Conservation (phyloP, 495 filamentous ascomycete species). For the Penicillium odoratum region DNA sequence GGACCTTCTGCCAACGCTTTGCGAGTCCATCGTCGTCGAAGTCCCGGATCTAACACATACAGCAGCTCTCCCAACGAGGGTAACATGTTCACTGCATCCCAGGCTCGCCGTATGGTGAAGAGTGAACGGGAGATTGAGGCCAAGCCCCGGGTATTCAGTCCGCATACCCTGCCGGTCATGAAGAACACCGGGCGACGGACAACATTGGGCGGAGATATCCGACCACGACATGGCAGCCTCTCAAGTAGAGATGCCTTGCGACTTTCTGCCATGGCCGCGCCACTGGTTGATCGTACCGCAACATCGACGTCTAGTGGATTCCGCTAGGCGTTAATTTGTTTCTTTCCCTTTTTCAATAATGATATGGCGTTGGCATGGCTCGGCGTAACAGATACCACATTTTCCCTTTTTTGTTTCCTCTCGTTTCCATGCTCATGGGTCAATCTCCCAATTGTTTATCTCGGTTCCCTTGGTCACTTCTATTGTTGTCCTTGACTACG, state of each 20-base stretch:
- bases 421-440: neutral
- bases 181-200: conserved; percentile 56
- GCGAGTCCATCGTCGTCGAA: conserved; percentile 59
- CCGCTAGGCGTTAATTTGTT: conserved; percentile 17
- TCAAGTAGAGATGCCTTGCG: conserved; percentile 46
- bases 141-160: conserved; percentile 62
- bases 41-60: conserved; percentile 56
- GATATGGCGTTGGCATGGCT: conserved; percentile 24
- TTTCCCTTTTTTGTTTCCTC: conserved; percentile 13
- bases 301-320: conserved; percentile 19
- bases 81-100: conserved; percentile 65
- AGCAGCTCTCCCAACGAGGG: conserved; percentile 58
- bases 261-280: conserved; percentile 40
- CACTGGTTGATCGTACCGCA: conserved; percentile 20
- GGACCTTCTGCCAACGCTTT: conserved; percentile 31
- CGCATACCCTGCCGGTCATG: conserved; percentile 63
- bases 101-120: conserved; percentile 70
- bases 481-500: conserved; percentile 18
- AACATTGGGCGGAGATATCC: conserved; percentile 51
- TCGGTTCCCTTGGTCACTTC: conserved; percentile 15
- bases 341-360: conserved; percentile 6
- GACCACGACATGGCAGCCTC: conserved; percentile 45
- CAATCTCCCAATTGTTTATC: neutral
- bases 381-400: conserved; percentile 38
- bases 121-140: conserved; percentile 57